Evolutionary conservation across 805 yeast genomes (phyloP).

Genomic region (Scheffersomyces coipomensis): DNA sequence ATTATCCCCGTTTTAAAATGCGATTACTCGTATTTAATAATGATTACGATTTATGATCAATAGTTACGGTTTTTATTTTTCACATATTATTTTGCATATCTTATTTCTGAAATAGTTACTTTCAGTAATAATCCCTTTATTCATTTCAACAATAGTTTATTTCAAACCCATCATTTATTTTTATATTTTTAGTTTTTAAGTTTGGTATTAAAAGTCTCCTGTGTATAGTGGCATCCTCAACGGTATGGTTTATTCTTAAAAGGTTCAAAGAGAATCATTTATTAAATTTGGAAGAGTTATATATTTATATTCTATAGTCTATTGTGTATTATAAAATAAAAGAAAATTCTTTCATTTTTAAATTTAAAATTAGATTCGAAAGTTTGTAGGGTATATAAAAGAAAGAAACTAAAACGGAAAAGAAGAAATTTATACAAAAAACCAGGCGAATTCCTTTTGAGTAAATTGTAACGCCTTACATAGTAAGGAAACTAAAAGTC

Average conservation of each 20-base stretch:
- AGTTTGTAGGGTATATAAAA: no score
- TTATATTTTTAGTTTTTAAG: constrained; percentile 4
- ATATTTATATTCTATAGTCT: no score
- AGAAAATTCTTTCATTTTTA: no score
- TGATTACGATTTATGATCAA: constrained; percentile 5
- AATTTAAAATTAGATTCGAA: no score
- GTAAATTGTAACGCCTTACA: no score
- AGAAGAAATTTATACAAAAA: no score
- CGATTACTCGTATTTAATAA: constrained; percentile 2
- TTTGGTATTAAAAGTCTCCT: constrained; percentile 13
- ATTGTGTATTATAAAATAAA: no score
- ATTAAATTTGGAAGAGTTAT: no score
- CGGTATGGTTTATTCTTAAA: constrained; percentile 50
- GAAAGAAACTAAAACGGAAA: no score
- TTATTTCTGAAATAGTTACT: constrained; percentile 1
- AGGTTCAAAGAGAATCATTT: no score
- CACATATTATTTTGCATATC: not conserved
- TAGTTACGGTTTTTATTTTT: constrained; percentile 1
- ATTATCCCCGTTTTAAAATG: constrained; percentile 4
- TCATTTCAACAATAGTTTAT: constrained; percentile 28
- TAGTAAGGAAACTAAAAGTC: no score
- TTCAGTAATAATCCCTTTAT: constrained; percentile 7
- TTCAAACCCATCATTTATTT: constrained; percentile 5
- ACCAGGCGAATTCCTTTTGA: no score
- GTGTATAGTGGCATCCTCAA: constrained; percentile 49